Percentiles rank a stretch among this genome's conserved stretches.
Evolutionary conservation across 306 rosid genomes (phyloP).

Genomic region (Cucurbita pepo): DNA sequence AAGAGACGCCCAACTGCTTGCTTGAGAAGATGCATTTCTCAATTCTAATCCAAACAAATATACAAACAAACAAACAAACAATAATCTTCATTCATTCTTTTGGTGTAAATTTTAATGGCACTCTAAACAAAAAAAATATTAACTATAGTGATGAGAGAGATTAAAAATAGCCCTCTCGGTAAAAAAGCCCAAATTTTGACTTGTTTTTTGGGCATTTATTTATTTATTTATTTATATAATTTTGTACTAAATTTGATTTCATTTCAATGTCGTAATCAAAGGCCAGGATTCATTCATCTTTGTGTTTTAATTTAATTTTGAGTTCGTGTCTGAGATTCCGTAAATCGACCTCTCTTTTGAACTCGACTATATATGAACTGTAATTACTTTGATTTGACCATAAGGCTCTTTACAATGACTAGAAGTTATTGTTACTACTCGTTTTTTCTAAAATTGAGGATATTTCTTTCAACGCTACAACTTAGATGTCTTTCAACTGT

Average conservation of each 20-base stretch:
- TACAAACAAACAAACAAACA: background rate
- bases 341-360: background rate
- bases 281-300: background rate
- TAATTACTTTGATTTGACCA: constrained; percentile 2
- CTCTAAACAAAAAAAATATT: background rate
- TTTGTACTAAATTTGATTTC: background rate
- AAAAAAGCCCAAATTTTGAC: constrained; percentile 8
- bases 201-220: constrained; percentile 5
- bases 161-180: background rate
- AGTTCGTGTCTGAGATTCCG: background rate
- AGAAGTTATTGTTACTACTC: no score
- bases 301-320: background rate
- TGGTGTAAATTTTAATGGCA: background rate
- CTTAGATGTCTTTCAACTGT: no score
- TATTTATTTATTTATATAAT: no score
- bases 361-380: background rate
- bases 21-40: constrained; percentile 75
- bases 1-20: constrained; percentile 39
- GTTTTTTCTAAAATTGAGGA: no score
- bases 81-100: background rate
- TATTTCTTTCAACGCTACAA: no score
- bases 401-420: no score
- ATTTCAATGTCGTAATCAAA: background rate
- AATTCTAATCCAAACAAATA: constrained; percentile 22
- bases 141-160: background rate